These are phyloP conservation scores for Sphagnurus paluster DNA, from an alignment of 1,284 basidiomycete species.

Conservation along the genomic window DNA sequence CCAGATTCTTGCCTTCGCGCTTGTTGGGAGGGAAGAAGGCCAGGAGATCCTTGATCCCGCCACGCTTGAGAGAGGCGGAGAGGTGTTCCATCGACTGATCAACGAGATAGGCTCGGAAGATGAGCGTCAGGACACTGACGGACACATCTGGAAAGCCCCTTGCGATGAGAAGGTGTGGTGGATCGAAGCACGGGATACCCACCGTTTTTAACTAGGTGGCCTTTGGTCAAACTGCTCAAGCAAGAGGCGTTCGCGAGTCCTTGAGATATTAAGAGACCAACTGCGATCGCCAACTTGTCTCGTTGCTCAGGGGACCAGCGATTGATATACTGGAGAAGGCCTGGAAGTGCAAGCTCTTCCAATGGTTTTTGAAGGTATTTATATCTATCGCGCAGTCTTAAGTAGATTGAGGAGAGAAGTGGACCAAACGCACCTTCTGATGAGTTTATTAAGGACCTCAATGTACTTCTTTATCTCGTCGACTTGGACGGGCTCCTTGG, in stretches of 20 bases:
- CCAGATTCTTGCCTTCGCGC: constrained; percentile 71
- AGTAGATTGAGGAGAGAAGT: constrained; percentile 13
- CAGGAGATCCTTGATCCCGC: constrained; percentile 84
- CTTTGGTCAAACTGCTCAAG: constrained; percentile 84
- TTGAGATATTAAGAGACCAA: constrained; percentile 81
- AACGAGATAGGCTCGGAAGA: constrained; percentile 80
- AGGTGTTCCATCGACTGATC: constrained; percentile 89
- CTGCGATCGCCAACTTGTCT: constrained; percentile 81
- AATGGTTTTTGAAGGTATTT: constrained; percentile 98
- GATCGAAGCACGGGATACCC: constrained; percentile 14
- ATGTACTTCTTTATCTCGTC: constrained; percentile 91
- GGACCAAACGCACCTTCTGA: constrained; percentile 68
- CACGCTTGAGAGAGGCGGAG: constrained; percentile 73
- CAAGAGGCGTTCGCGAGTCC: constrained; percentile 78
- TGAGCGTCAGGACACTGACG: constrained; percentile 72
- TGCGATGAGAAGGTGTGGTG: neutral
- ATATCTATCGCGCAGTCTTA: constrained; percentile 58
- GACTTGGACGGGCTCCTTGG: constrained; percentile 73
- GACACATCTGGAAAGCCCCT: constrained; percentile 66
- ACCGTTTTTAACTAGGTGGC: constrained; percentile 95
- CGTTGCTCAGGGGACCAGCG: constrained; percentile 77
- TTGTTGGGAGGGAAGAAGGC: constrained; percentile 86
- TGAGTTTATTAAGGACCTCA: constrained; percentile 92
- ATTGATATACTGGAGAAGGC: constrained; percentile 87
- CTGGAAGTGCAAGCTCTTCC: constrained; percentile 82